A percentile compares a stretch with the other conserved stretches of the same genome.
These are phyloP conservation scores for Lasiodiplodia theobromae DNA, from an alignment of 2,329 filamentous ascomycete genomes.

Conservation along the genomic window DNA sequence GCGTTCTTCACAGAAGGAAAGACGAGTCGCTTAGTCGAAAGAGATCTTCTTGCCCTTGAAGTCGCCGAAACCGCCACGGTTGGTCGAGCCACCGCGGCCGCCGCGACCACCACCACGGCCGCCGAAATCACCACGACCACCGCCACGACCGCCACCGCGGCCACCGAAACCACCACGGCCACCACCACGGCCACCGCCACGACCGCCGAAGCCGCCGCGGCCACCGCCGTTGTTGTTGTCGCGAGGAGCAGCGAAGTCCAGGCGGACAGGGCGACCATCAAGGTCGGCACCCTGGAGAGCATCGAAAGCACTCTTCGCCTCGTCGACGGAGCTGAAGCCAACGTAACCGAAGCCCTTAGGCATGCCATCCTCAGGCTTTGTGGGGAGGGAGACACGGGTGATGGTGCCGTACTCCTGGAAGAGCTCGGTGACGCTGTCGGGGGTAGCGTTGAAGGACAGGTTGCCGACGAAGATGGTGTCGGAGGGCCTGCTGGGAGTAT, in stretches of 20 bases:
- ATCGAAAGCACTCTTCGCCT: constrained; percentile 78
- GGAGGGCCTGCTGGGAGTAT: constrained; percentile 78
- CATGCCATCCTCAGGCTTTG: constrained; percentile 81
- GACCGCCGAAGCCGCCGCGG: constrained; percentile 52
- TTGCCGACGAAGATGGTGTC: constrained; percentile 94
- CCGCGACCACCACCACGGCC: constrained; percentile 58
- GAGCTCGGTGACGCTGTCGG: constrained; percentile 75
- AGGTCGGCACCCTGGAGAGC: constrained; percentile 75
- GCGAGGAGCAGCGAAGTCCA: constrained; percentile 80
- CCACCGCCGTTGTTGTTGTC: constrained; percentile 63
- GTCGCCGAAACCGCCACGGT: constrained; percentile 66
- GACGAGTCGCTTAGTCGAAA: constrained; percentile 52
- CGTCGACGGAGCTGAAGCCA: constrained; percentile 80
- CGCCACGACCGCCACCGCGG: constrained; percentile 48
- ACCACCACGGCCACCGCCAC: constrained; percentile 50
- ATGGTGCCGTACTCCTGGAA: constrained; percentile 76
- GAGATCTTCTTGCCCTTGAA: constrained; percentile 83
- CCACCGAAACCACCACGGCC: constrained; percentile 63
- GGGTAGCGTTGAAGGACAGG: constrained; percentile 81
- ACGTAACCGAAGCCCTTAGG: constrained; percentile 95
- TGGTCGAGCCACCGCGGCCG: constrained; percentile 49
- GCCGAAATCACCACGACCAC: constrained; percentile 45
- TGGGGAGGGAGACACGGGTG: constrained; percentile 84
- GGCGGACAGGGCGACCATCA: constrained; percentile 75
- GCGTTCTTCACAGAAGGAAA: background rate